These are phyloP conservation scores for Arachis stenosperma DNA, from an alignment of 306 rosid species.

Conservation along the genomic window DNA sequence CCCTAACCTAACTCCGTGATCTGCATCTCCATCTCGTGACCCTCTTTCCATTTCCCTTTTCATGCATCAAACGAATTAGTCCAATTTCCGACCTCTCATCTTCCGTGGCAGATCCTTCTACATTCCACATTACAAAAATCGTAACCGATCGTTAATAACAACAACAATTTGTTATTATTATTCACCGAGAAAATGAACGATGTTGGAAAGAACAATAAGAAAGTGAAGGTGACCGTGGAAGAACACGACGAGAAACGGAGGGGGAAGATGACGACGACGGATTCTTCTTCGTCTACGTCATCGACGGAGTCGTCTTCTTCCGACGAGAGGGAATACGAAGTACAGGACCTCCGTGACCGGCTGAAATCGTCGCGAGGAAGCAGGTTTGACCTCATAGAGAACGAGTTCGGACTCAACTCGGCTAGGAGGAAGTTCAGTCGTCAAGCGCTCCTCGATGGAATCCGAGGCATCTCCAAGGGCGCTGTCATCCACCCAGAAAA, in stretches of 20 bases:
- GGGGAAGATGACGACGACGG: conserved; percentile 13
- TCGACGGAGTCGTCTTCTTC: conserved; percentile 29
- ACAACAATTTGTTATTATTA: too few relatives aligned
- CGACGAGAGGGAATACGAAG: conserved; percentile 53
- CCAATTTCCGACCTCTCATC: background rate
- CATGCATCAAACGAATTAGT: background rate
- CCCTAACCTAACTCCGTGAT: background rate
- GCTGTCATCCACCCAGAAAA: conserved; percentile 64
- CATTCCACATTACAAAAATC: background rate
- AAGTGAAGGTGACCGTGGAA: background rate
- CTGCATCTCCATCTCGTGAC: background rate
- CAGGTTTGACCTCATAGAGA: conserved; percentile 60
- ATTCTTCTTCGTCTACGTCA: background rate
- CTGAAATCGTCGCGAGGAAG: conserved; percentile 79
- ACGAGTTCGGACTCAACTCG: conserved; percentile 52
- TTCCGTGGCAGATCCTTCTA: background rate
- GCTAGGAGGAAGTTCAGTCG: conserved; percentile 56
- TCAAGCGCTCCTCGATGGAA: conserved; percentile 53
- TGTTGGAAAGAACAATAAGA: background rate
- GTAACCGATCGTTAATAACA: background rate
- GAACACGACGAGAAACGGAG: background rate
- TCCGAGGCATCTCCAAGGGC: conserved; percentile 49
- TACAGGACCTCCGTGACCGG: conserved; percentile 62
- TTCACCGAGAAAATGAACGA: background rate
- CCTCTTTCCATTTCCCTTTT: background rate